phyloP scores from a whole-genome alignment of 1,284 basidiomycete species.

The Hemileia vastatrix region DNA sequence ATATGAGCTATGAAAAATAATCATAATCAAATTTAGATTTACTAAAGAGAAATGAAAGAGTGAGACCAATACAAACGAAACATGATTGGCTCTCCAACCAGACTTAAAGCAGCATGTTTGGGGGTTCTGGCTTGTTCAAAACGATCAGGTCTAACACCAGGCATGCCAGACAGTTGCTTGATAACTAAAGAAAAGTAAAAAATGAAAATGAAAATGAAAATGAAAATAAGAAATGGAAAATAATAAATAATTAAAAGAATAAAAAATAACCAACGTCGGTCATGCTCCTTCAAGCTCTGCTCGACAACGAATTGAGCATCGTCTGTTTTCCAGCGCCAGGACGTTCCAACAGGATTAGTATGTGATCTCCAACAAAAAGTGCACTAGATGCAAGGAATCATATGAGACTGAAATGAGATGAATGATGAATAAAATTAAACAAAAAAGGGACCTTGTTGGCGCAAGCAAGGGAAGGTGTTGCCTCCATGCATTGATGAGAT shows the following conservation, averaged over 20 bases:
- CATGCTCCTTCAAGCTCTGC: constrained; percentile 22
- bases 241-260: no score
- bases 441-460: constrained; percentile 22
- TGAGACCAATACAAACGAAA: constrained; percentile 13
- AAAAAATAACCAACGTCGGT: constrained; percentile 6
- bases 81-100: constrained; percentile 26
- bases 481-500: constrained; percentile 26
- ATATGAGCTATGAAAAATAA: constrained; percentile 16
- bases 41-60: neutral
- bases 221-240: no score
- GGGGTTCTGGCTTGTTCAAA: constrained; percentile 24
- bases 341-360: constrained; percentile 26
- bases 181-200: constrained; percentile 8
- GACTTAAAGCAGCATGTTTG: constrained; percentile 21
- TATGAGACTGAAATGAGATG: neutral
- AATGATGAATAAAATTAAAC: neutral
- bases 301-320: constrained; percentile 19
- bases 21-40: neutral
- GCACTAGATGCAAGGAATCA: no score
- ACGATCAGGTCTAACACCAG: constrained; percentile 18
- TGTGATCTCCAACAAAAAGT: constrained; percentile 25
- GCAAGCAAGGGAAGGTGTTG: constrained; percentile 25
- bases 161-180: constrained; percentile 24
- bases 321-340: constrained; percentile 27
- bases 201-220: no score